phyloP scores from a whole-genome alignment of 768 basidiomycete genomes.

The Filobasidium wieringae region DNA sequence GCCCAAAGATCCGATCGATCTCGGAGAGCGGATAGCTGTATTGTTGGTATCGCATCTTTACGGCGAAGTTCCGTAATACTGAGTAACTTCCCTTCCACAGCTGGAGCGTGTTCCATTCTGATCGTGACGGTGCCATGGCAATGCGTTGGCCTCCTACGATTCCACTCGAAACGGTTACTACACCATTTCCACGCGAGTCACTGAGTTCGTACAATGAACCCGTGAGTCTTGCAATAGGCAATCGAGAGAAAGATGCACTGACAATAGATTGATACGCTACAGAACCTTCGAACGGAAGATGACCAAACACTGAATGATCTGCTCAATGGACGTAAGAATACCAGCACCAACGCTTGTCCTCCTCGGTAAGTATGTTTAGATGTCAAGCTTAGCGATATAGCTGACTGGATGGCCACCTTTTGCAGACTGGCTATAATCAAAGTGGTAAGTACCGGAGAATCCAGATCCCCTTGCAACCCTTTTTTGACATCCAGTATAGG shows the following conservation, averaged over 20 bases:
- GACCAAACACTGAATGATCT: conserved; percentile 7
- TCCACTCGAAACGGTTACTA: conserved; percentile 12
- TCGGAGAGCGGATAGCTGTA: conserved; percentile 16
- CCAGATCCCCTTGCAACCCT: no score
- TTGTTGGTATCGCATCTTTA: conserved; percentile 13
- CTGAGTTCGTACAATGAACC: background rate
- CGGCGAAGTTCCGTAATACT: background rate
- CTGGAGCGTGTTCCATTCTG: conserved; percentile 20
- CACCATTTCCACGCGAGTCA: conserved; percentile 19
- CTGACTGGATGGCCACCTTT: no score
- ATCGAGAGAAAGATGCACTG: background rate
- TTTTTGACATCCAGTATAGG: background rate
- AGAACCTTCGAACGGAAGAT: background rate
- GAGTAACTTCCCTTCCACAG: conserved; percentile 2
- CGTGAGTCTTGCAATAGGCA: background rate
- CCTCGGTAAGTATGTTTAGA: background rate
- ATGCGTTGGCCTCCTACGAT: conserved; percentile 18
- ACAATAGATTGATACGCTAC: background rate
- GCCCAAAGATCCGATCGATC: conserved; percentile 15
- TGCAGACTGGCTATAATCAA: background rate
- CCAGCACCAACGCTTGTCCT: background rate
- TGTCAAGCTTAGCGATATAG: background rate
- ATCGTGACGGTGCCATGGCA: conserved; percentile 16
- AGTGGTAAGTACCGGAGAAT: background rate
- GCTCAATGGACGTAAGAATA: conserved; percentile 4